A percentile compares a stretch with the other conserved stretches of the same genome.
Evolutionary conservation across 352 stramenopile species (phyloP).

Genomic region (Chrysophaeum taylorii): DNA sequence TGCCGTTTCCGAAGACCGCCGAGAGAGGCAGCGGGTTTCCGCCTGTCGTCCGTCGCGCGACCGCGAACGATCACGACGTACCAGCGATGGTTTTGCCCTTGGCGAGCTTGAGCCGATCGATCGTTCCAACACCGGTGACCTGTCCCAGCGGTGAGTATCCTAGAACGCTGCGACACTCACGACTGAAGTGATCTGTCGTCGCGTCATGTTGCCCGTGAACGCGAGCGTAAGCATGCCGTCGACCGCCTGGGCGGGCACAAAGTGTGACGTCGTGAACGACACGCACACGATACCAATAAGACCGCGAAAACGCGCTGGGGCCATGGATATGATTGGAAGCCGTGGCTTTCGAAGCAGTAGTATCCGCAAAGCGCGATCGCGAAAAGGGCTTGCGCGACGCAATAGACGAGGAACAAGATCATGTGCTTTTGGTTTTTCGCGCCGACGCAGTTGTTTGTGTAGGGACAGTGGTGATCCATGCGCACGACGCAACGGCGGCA

Average conservation of each 20-base stretch:
- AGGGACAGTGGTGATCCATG: conserved; percentile 64
- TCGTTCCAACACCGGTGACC: background rate
- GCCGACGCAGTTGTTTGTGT: conserved; percentile 65
- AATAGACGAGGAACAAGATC: conserved; percentile 17
- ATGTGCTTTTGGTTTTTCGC: conserved; percentile 21
- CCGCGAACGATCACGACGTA: too few species aligned
- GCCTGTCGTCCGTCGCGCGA: too few species aligned
- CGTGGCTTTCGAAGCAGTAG: background rate
- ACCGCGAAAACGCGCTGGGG: background rate
- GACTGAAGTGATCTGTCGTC: background rate
- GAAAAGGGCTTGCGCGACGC: background rate
- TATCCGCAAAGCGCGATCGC: background rate
- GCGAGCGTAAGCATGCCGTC: background rate
- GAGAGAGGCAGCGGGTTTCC: too few species aligned
- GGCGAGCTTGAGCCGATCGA: background rate
- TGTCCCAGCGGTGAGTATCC: too few species aligned
- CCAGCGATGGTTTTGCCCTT: background rate
- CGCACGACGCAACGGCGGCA: conserved; percentile 55
- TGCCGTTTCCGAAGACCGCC: too few species aligned
- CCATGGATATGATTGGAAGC: background rate
- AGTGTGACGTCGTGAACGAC: too few species aligned
- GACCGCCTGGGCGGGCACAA: too few species aligned
- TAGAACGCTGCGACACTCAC: too few species aligned
- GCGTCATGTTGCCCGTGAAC: background rate
- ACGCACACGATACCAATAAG: too few species aligned